phyloP scores from a whole-genome alignment of 1,139 yeast species.

The Petasospora fabianii region DNA sequence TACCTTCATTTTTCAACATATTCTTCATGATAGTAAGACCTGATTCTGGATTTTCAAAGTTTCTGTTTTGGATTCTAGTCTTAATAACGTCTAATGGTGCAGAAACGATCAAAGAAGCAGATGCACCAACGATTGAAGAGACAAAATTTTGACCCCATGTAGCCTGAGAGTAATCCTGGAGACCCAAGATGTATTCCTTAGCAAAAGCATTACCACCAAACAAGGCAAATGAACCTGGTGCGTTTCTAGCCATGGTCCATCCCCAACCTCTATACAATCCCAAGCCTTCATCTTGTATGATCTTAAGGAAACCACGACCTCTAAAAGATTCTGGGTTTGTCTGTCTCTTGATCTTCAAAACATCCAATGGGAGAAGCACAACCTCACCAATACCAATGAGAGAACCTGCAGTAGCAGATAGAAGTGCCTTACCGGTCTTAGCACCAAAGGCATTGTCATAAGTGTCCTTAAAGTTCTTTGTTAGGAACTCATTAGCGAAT shows the following conservation, averaged over 20 bases:
- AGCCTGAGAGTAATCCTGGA: conserved; percentile 82
- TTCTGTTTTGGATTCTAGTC: conserved; percentile 96
- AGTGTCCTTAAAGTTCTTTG: conserved; percentile 63
- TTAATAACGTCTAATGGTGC: conserved; percentile 98
- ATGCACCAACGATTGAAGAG: conserved; percentile 97
- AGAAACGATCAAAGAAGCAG: conserved; percentile 92
- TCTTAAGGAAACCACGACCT: conserved; percentile 92
- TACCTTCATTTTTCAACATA: conserved; percentile 87
- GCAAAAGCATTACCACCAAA: conserved; percentile 99
- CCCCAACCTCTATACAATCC: conserved; percentile 98
- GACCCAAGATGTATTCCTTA: conserved; percentile 87
- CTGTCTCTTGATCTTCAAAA: conserved; percentile 95
- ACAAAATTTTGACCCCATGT: conserved; percentile 95
- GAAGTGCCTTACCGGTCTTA: conserved; percentile 92
- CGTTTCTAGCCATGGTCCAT: conserved; percentile 99
- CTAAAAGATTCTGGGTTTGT: conserved; percentile 97
- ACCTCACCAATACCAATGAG: conserved; percentile 97
- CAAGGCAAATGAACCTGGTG: conserved; percentile 96
- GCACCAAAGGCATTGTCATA: conserved; percentile 82
- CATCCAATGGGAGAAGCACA: conserved; percentile 91
- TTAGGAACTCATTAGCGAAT: conserved; percentile 89
- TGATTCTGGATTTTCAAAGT: conserved; percentile 92
- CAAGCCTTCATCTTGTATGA: conserved; percentile 85
- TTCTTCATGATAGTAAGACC: conserved; percentile 91
- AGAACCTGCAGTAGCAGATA: conserved; percentile 98